These are phyloP conservation scores for Mycena epipterygia DNA, from an alignment of 768 basidiomycete genomes.

Conservation along the genomic window DNA sequence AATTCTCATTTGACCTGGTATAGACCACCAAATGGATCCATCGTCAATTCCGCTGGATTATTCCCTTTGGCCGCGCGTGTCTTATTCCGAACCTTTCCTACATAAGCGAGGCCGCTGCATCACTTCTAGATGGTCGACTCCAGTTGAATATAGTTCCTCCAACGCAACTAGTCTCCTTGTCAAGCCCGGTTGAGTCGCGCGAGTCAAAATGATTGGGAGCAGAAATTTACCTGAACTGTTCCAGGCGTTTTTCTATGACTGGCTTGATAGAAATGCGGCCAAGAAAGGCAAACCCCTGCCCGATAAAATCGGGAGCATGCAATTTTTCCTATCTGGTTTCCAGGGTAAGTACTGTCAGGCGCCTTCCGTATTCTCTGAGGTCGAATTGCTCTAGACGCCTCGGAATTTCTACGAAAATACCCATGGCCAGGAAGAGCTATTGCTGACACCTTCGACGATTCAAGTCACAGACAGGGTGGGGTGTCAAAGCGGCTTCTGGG, in stretches of 20 bases:
- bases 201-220: background rate
- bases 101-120: conserved; percentile 75
- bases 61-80: conserved; percentile 91
- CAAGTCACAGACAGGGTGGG: conserved; percentile 79
- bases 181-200: conserved; percentile 70
- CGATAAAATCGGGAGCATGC: conserved; percentile 93
- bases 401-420: conserved; percentile 87
- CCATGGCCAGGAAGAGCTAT: conserved; percentile 92
- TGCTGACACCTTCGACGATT: conserved; percentile 88
- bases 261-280: conserved; percentile 84
- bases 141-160: conserved; percentile 86
- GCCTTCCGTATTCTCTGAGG: background rate
- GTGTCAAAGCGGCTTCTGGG: conserved; percentile 76
- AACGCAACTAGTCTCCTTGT: conserved; percentile 86
- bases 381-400: conserved; percentile 69
- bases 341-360: conserved; percentile 61
- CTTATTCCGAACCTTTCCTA: conserved; percentile 82
- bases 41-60: conserved; percentile 89
- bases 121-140: conserved; percentile 82
- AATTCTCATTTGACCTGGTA: background rate
- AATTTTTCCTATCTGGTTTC: conserved; percentile 88
- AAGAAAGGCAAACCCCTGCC: conserved; percentile 89
- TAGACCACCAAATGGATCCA: conserved; percentile 93
- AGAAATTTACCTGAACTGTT: background rate
- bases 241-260: conserved; percentile 93